Evolutionary conservation across 2,329 filamentous ascomycete genomes (phyloP), one percentile per base, ranked within the genome.

Genomic region (Trichoderma lentiforme): DNA sequence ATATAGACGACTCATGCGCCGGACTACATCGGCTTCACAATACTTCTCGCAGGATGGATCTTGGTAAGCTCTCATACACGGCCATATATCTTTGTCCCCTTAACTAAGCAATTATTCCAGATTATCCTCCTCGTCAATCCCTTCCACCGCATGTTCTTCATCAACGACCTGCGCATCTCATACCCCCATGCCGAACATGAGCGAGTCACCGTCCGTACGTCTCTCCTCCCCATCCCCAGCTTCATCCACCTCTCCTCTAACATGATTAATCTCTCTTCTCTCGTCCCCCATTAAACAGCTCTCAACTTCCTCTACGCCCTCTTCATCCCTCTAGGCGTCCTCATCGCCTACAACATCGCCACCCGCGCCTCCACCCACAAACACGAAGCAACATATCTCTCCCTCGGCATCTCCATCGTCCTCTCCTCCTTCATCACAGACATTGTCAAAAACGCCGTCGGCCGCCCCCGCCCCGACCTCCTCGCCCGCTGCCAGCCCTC

Each of bases 71-170:
- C 12, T 32, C 43, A 34, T 9, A 56, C 21, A 56, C 70, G 28
- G 26, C 51, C 11, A 21, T 3, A 15, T 21, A 14, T 7, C 4
- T 21, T 11, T 6, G 1, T 11, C 11, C 9, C n/a, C 9, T 6
- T 3, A 1, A 34, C 30, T 30, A 58, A 32, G 30, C 53, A 18
- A n/a, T 39, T 43, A 11, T 12, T 30, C 3, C 21, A 81, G 81
- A 77, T 78, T 63, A 75, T 76, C 30, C 63, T 78, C 18, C 78
- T 81, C 61, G 87, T 93, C 76, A 90, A 91, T 73, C 96, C 96
- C 0, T 98, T 98, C 80, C 94, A 98, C 81, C 94, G 93, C 82
- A 92, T 98, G 89, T 98, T 99, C 83, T 92, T 90, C 74, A 88
- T 98, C 74, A 92, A 94, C 79, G 94, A 98, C 80, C 87, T 93